phyloP scores from a whole-genome alignment of 305 asterid species.

The Fraxinus greggii region DNA sequence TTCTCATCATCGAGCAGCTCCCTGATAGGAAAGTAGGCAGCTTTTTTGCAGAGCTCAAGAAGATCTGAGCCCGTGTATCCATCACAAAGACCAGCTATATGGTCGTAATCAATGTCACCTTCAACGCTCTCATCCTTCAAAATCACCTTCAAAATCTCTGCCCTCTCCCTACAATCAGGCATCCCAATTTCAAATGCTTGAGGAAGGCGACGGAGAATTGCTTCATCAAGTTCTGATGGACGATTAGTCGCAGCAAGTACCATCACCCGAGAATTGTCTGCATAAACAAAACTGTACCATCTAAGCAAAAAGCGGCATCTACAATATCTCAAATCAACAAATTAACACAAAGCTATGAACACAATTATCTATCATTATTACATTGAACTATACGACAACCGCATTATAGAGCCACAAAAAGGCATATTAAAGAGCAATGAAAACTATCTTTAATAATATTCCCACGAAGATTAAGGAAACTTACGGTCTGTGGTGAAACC shows the following conservation, averaged over 20 bases:
- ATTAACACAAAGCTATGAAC: background rate
- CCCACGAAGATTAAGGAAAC: conserved; percentile 26
- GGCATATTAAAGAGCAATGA: background rate
- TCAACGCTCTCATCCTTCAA: conserved; percentile 72
- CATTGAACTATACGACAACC: background rate
- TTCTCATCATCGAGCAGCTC: conserved; percentile 75
- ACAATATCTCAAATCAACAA: conserved; percentile 4
- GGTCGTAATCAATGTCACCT: conserved; percentile 57
- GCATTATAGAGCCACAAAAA: background rate
- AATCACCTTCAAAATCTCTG: conserved; percentile 73
- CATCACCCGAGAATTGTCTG: conserved; percentile 87
- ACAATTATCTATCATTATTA: background rate
- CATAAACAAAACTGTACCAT: conserved; percentile 21
- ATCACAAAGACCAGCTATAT: conserved; percentile 66
- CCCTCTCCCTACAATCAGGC: conserved; percentile 64
- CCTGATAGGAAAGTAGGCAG: conserved; percentile 84
- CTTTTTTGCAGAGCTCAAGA: conserved; percentile 85
- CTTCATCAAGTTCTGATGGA: conserved; percentile 98
- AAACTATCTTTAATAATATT: background rate
- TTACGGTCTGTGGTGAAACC: conserved; percentile 92
- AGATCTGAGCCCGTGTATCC: conserved; percentile 93
- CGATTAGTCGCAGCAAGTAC: conserved; percentile 97
- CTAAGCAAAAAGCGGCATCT: conserved; percentile 16
- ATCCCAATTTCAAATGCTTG: conserved; percentile 89
- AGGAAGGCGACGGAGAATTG: conserved; percentile 90